Percentiles rank a stretch among this genome's conserved stretches.
Evolutionary conservation across 2,329 filamentous ascomycete species (phyloP).

Genomic region (Fusarium decemcellulare): DNA sequence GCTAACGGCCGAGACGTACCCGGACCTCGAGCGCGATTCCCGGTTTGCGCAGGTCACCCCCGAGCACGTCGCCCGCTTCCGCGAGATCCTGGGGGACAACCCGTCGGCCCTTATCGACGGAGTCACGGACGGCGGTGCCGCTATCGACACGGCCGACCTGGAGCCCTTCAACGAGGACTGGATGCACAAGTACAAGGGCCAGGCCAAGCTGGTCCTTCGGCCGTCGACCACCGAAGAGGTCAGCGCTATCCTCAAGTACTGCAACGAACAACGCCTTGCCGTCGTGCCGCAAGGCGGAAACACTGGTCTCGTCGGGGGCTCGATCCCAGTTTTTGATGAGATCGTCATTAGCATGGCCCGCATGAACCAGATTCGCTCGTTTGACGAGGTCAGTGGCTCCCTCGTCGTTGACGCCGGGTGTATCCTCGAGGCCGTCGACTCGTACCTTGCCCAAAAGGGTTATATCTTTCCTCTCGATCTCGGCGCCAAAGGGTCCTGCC

Average conservation of each 20-base stretch:
- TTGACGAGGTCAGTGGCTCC: slow-evolving; percentile 93
- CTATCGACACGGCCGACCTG: slow-evolving; percentile 82
- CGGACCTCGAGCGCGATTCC: slow-evolving; percentile 83
- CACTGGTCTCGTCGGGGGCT: slow-evolving; percentile 94
- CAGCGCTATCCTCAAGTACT: slow-evolving; percentile 92
- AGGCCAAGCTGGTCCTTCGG: slow-evolving; percentile 88
- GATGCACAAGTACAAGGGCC: slow-evolving; percentile 98
- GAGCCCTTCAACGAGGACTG: slow-evolving; percentile 97
- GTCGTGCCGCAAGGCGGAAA: slow-evolving; percentile 98
- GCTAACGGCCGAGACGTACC: slow-evolving; percentile 90
- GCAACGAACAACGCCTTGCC: slow-evolving; percentile 91
- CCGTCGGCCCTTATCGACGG: slow-evolving; percentile 86
- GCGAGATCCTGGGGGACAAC: slow-evolving; percentile 81
- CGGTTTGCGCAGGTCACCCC: slow-evolving; percentile 81
- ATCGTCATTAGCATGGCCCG: slow-evolving; percentile 92
- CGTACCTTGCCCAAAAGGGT: slow-evolving; percentile 84
- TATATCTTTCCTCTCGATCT: slow-evolving; percentile 97
- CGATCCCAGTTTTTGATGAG: slow-evolving; percentile 97
- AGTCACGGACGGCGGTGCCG: slow-evolving; percentile 74
- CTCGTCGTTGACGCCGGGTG: slow-evolving; percentile 92
- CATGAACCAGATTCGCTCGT: slow-evolving; percentile 92
- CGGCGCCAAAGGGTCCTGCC: slow-evolving; percentile 97
- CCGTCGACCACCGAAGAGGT: slow-evolving; percentile 89
- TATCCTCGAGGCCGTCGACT: slow-evolving; percentile 90
- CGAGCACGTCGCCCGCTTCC: slow-evolving; percentile 88